These are phyloP conservation scores for Gossypioides kirkii DNA, from an alignment of 345 rosid genomes.

Conservation along the genomic window DNA sequence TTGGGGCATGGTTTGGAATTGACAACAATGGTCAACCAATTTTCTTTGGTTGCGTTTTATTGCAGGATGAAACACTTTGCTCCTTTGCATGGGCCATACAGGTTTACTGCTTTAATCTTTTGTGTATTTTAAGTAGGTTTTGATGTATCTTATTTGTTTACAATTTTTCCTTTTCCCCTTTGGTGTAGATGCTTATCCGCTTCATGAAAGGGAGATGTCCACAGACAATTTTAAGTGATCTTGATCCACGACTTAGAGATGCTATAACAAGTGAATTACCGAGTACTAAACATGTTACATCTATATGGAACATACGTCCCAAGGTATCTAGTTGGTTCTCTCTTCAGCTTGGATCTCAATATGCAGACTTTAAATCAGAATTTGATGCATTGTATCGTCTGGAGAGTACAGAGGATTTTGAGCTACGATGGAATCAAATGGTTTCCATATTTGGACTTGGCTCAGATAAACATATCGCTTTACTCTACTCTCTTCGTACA, in stretches of 20 bases:
- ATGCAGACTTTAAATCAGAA: slow-evolving; percentile 36
- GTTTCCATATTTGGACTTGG: slow-evolving; percentile 39
- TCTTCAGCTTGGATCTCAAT: slow-evolving; percentile 29
- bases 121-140: not conserved
- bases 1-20: slow-evolving; percentile 40
- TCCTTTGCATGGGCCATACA: slow-evolving; percentile 44
- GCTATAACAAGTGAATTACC: slow-evolving; percentile 39
- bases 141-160: not conserved
- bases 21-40: slow-evolving; percentile 37
- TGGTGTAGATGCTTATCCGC: slow-evolving; percentile 28
- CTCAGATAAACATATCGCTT: slow-evolving; percentile 36
- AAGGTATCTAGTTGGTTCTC: slow-evolving; percentile 45
- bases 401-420: slow-evolving; percentile 40
- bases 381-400: slow-evolving; percentile 33
- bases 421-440: slow-evolving; percentile 38
- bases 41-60: slow-evolving; percentile 35
- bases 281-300: slow-evolving; percentile 34
- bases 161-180: not conserved
- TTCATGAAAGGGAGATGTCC: slow-evolving; percentile 47
- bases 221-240: slow-evolving; percentile 37
- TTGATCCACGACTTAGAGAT: slow-evolving; percentile 36
- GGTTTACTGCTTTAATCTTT: slow-evolving; percentile 21
- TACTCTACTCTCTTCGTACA: slow-evolving; percentile 30
- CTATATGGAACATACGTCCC: slow-evolving; percentile 32
- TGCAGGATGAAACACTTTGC: slow-evolving; percentile 33